phyloP scores from a whole-genome alignment of 306 rosid species.

The Acacia melanoxylon region DNA sequence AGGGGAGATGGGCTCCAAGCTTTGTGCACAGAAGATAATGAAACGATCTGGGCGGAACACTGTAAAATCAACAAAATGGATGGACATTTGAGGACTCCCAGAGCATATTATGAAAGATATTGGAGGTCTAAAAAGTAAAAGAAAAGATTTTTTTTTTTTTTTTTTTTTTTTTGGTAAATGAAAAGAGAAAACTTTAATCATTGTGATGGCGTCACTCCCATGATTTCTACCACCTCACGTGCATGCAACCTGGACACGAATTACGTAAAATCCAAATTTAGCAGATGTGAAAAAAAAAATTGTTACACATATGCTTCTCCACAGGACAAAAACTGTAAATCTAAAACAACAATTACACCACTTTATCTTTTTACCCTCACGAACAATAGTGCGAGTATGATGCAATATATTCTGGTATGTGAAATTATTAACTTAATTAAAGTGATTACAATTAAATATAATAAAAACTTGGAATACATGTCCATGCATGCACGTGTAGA shows the following conservation, averaged over 20 bases:
- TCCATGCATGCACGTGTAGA: constrained; percentile 29
- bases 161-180: constrained; percentile 47
- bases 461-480: constrained; percentile 3
- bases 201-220: constrained; percentile 59
- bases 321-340: not conserved
- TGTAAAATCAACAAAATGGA: constrained; percentile 37
- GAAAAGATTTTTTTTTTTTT: no score
- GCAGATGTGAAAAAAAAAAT: not conserved
- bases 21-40: constrained; percentile 19
- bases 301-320: not conserved
- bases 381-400: not conserved
- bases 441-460: not conserved
- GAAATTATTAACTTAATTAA: not conserved
- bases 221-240: constrained; percentile 72
- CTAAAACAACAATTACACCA: not conserved
- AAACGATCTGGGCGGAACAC: constrained; percentile 39
- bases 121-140: constrained; percentile 84
- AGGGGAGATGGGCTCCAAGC: not conserved
- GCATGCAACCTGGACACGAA: constrained; percentile 64
- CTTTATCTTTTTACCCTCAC: not conserved
- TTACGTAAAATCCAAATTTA: constrained; percentile 16
- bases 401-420: not conserved
- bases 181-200: constrained; percentile 74
- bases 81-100: constrained; percentile 60
- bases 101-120: constrained; percentile 68